Conservation (phyloP, 768 basidiomycete genomes). For the Pleurotus giganteus region DNA sequence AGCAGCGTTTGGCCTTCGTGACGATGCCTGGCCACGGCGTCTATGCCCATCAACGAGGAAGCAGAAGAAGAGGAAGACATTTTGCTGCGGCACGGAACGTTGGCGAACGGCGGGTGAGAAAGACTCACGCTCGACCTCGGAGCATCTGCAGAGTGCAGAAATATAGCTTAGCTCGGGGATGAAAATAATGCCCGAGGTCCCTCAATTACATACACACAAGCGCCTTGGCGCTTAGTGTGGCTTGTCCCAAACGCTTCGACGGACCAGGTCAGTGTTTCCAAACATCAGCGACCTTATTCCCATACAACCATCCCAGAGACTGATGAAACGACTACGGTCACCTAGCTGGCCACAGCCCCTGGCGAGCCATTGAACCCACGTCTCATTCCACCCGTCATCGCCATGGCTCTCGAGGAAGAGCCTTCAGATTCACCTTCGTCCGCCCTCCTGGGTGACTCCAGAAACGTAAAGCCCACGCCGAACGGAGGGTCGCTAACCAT, state of each 20-base stretch:
- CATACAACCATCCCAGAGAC: neutral
- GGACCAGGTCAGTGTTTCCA: neutral
- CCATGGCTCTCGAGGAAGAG: neutral
- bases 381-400: neutral
- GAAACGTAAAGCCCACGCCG: neutral
- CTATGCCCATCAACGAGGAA: slow-evolving; percentile 7
- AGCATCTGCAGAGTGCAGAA: slow-evolving; percentile 3
- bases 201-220: too few species aligned
- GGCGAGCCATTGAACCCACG: neutral
- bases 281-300: neutral
- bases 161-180: neutral
- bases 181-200: too few species aligned
- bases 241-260: too few species aligned
- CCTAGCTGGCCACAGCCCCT: neutral
- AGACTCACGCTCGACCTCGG: neutral
- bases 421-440: neutral
- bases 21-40: neutral
- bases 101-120: neutral
- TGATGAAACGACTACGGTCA: neutral
- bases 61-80: slow-evolving; percentile 4
- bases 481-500: slow-evolving; percentile 31
- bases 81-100: neutral
- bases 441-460: neutral
- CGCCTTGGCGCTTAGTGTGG: too few species aligned
- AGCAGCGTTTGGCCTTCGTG: slow-evolving; percentile 2